Conservation (phyloP, 768 basidiomycete genomes). For the Suillus spraguei region DNA sequence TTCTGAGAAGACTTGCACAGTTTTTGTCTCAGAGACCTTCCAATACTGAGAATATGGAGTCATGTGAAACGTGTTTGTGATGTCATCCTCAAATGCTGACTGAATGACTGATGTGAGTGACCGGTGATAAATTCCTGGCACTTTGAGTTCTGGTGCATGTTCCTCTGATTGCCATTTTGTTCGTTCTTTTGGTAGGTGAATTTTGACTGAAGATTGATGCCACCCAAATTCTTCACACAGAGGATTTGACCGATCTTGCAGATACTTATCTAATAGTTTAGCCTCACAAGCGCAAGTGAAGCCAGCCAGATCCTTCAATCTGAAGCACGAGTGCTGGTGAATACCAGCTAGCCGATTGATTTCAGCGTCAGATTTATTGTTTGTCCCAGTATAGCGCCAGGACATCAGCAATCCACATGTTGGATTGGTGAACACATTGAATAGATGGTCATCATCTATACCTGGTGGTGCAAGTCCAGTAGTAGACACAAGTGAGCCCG, state of each 20-base stretch:
- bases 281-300: conserved; percentile 23
- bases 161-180: conserved; percentile 17
- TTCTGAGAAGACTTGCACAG: too few relatives aligned
- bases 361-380: conserved; percentile 22
- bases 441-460: not conserved
- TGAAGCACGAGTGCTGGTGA: conserved; percentile 21
- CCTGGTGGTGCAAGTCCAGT: not conserved
- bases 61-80: conserved; percentile 12
- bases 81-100: conserved; percentile 20
- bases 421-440: conserved; percentile 25
- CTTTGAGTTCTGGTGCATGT: conserved; percentile 30
- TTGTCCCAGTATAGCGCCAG: conserved; percentile 13
- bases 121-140: conserved; percentile 32
- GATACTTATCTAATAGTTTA: conserved; percentile 10
- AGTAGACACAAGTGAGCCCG: not conserved
- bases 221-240: conserved; percentile 19
- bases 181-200: conserved; percentile 26
- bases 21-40: too few relatives aligned
- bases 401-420: conserved; percentile 1
- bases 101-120: conserved; percentile 28
- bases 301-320: conserved; percentile 22
- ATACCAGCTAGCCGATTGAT: conserved; percentile 23
- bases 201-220: conserved; percentile 25
- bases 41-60: too few relatives aligned
- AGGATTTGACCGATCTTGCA: conserved; percentile 18